Conservation (phyloP, 2,329 filamentous ascomycete species). For the Diaporthe caulivora region DNA sequence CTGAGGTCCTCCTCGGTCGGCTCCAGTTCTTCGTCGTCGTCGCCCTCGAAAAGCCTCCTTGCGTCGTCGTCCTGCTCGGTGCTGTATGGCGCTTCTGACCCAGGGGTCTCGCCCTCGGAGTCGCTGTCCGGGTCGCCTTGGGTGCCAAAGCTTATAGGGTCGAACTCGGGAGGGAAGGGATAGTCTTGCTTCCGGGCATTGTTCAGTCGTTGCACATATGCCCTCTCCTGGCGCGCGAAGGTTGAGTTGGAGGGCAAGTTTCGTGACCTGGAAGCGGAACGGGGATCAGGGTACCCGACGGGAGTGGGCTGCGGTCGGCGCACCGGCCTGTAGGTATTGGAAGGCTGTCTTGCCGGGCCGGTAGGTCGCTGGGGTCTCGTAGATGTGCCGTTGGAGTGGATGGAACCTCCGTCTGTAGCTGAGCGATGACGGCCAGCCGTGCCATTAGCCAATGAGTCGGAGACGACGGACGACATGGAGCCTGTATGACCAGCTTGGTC, state of each 20-base stretch:
- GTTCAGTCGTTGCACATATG: conserved; percentile 92
- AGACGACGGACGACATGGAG: conserved; percentile 58
- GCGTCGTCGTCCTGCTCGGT: conserved; percentile 81
- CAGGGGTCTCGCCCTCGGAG: conserved; percentile 90
- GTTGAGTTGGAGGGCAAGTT: conserved; percentile 60
- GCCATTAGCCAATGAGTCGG: conserved; percentile 58
- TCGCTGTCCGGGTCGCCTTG: conserved; percentile 78
- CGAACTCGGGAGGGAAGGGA: conserved; percentile 67
- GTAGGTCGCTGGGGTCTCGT: conserved; percentile 74
- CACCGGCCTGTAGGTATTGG: conserved; percentile 81
- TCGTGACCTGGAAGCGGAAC: conserved; percentile 67
- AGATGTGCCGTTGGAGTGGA: conserved; percentile 48
- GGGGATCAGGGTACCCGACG: conserved; percentile 49
- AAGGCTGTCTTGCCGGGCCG: conserved; percentile 79
- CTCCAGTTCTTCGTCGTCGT: conserved; percentile 85
- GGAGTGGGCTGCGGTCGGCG: conserved; percentile 62
- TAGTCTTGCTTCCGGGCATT: conserved; percentile 69
- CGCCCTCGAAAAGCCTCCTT: conserved; percentile 84
- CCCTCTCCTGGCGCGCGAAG: conserved; percentile 86
- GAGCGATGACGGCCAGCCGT: conserved; percentile 55
- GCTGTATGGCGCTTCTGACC: conserved; percentile 82
- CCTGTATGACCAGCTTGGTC: conserved; percentile 55
- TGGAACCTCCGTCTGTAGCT: conserved; percentile 46
- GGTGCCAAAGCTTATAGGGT: conserved; percentile 36
- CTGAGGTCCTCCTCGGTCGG: conserved; percentile 91